Percentiles rank a stretch among this genome's conserved stretches.
These are phyloP conservation scores for Chaetomium olivaceum DNA, from an alignment of 2,329 filamentous ascomycete genomes.

Conservation along the genomic window DNA sequence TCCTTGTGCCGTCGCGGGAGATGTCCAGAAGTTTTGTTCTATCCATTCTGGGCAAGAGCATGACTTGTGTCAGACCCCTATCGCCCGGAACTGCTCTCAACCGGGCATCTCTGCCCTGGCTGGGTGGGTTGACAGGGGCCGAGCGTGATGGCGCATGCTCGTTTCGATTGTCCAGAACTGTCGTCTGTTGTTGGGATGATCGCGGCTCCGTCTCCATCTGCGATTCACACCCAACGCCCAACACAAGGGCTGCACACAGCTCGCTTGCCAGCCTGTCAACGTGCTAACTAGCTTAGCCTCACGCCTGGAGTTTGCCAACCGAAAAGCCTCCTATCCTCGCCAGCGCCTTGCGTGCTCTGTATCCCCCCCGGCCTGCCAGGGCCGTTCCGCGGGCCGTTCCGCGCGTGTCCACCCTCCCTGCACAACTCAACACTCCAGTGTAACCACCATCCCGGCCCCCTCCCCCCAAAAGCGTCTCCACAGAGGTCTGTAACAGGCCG, in stretches of 20 bases:
- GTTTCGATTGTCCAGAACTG: conserved; percentile 20
- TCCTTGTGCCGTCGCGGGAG: conserved; percentile 10
- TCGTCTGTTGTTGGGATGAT: conserved; percentile 22
- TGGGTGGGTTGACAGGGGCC: conserved; percentile 23
- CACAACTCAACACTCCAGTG: conserved; percentile 19
- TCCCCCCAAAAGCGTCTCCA: conserved; percentile 30
- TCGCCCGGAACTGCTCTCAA: conserved; percentile 28
- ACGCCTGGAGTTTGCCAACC: background rate
- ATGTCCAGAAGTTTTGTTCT: conserved; percentile 25
- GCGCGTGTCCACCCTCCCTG: conserved; percentile 17
- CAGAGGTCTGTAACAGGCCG: conserved; percentile 46
- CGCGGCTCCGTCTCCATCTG: background rate
- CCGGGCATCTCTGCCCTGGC: conserved; percentile 30
- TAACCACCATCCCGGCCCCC: conserved; percentile 32
- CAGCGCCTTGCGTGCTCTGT: background rate
- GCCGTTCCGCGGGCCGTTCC: conserved; percentile 13
- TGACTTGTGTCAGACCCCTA: conserved; percentile 31
- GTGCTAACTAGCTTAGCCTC: background rate
- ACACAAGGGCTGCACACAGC: background rate
- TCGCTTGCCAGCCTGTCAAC: background rate
- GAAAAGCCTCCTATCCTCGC: background rate
- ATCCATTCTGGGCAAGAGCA: conserved; percentile 23
- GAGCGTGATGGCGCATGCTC: conserved; percentile 32
- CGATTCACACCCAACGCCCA: background rate
- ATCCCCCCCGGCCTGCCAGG: background rate